Base-by-base conservation (phyloP, 2,329 filamentous ascomycete genomes). In the Pestalotiopsis sp. region DNA sequence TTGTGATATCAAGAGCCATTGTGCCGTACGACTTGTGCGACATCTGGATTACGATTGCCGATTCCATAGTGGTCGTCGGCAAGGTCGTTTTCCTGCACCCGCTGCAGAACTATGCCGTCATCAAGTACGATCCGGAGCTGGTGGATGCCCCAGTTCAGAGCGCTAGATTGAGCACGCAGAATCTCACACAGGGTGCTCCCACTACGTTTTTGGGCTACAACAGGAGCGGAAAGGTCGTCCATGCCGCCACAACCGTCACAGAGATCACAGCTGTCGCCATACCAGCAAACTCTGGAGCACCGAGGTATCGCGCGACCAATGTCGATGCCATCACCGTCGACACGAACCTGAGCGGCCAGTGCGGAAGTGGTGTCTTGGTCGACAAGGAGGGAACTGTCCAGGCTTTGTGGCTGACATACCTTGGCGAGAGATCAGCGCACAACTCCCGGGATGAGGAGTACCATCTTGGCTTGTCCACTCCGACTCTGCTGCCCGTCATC, bases 161-260 rank as follows among this genome's bases (percentile, higher is more conserved):
- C 72, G 96, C 97, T 4, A 93, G 90, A 75, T 87, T 99, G 64
- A 94, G 94, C 76, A 90, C 86, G 5, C 90, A 93, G 68, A 90
- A 91, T 74, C 94, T 98, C 78, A 95, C 94, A 65, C 96, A 98
- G 83, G 96, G 96, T 45, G 94, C 95, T 63, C 92, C 95, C 68
- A 98, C 95, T 0, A 95, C 97, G 73, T 99, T 99, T 81, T 92
- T 99, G 71, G 97, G 96, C n/a, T 97, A 97, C 84, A 99, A 99
- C 78, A 91, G 97, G 73, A 98, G 98, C 73, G 92, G 95, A 70
- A 90, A 95, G 45, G 94, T 98, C 56, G 95, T 98, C 4, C 94
- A 98, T 74, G 93, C 94, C 4, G 94, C 97, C 74, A 98, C 96
- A 0, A 94, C 92, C 0, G 94, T 99, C 14, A 99, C 97, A 0